A percentile compares a stretch with the other conserved stretches of the same genome.
Conservation (phyloP, 2,329 filamentous ascomycete genomes). For the Microthyrium microscopicum region DNA sequence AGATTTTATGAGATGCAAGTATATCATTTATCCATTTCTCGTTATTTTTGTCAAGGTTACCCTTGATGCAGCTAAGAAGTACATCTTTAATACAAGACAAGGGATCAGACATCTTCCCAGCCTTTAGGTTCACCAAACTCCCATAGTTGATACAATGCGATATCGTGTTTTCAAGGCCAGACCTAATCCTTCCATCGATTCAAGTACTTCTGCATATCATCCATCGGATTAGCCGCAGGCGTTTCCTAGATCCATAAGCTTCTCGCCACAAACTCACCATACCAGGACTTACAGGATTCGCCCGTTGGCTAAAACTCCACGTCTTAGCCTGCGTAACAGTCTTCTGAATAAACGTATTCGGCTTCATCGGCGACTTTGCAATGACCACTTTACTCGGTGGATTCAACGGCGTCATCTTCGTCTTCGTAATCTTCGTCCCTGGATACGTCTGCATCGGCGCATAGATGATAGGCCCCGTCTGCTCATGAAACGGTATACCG, state of each 20-base stretch:
- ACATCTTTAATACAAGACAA: background rate
- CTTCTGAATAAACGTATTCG: conserved; percentile 26
- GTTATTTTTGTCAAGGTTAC: no score
- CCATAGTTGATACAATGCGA: no score
- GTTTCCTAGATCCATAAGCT: conserved; percentile 28
- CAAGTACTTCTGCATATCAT: conserved; percentile 40
- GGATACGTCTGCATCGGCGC: conserved; percentile 45
- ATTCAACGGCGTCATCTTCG: conserved; percentile 31
- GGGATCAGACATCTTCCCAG: background rate
- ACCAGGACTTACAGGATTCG: conserved; percentile 40
- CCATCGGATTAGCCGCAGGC: conserved; percentile 31
- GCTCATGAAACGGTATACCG: conserved; percentile 35
- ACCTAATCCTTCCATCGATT: conserved; percentile 41
- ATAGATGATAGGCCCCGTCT: conserved; percentile 41
- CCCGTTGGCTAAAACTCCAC: conserved; percentile 28
- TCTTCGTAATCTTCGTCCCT: conserved; percentile 40
- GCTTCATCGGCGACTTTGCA: conserved; percentile 30
- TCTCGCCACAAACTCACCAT: conserved; percentile 6
- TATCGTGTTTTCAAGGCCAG: no score
- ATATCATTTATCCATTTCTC: no score
- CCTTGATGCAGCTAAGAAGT: no score
- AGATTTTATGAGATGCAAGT: no score
- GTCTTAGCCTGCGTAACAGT: conserved; percentile 37
- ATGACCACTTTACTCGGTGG: conserved; percentile 38
- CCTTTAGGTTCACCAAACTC: background rate